Conservation (phyloP, 2,329 filamentous ascomycete genomes). For the Epichloe festucae region DNA sequence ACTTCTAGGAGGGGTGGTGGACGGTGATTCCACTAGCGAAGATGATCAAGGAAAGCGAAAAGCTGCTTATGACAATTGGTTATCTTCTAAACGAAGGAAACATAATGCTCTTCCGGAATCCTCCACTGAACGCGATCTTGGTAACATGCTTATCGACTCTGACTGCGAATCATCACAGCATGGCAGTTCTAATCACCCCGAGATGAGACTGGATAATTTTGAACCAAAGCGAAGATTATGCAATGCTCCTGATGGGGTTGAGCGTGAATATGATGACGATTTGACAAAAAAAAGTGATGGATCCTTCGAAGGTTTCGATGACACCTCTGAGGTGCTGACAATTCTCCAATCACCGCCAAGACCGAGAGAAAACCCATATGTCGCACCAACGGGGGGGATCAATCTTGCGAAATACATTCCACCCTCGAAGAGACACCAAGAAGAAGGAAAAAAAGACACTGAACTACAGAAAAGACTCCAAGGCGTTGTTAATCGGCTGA, state of each 20-base stretch:
- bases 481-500: conserved; percentile 83
- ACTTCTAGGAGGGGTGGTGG: conserved; percentile 51
- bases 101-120: conserved; percentile 10
- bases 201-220: background rate
- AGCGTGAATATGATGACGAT: background rate
- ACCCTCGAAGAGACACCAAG: conserved; percentile 55
- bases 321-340: conserved; percentile 15
- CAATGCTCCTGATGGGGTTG: background rate
- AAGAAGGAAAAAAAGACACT: conserved; percentile 49
- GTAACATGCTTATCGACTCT: background rate
- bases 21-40: conserved; percentile 35
- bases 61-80: conserved; percentile 45
- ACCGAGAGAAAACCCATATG: conserved; percentile 73
- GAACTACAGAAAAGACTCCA: conserved; percentile 71
- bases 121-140: background rate
- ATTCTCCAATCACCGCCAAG: conserved; percentile 23
- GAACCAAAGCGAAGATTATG: background rate
- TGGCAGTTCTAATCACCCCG: background rate
- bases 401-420: conserved; percentile 68
- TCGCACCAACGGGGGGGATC: conserved; percentile 49
- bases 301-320: conserved; percentile 27
- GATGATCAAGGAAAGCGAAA: conserved; percentile 50
- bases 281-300: conserved; percentile 15
- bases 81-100: conserved; percentile 38
- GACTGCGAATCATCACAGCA: background rate